Conservation (phyloP, 306 rosid genomes). For the Cucurbita maxima region DNA sequence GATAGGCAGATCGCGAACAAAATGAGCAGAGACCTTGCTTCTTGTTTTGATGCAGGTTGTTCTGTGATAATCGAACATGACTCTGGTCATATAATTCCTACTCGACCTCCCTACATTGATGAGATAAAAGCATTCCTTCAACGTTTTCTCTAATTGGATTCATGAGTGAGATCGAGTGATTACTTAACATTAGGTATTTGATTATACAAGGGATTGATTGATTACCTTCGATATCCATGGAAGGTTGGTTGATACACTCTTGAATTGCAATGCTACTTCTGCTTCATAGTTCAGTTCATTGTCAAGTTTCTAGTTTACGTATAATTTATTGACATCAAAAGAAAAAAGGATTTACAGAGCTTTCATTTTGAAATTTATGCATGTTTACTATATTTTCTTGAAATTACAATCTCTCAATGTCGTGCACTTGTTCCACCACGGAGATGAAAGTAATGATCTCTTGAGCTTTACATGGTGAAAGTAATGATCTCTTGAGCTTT, state of each 20-base stretch:
- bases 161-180: not conserved
- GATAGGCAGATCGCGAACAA: constrained; percentile 70
- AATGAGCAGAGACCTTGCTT: constrained; percentile 59
- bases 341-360: not conserved
- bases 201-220: not conserved
- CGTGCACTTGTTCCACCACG: no score
- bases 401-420: no score
- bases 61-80: constrained; percentile 53
- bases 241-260: not conserved
- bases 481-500: no score
- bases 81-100: constrained; percentile 73
- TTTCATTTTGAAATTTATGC: no score
- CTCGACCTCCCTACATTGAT: constrained; percentile 63
- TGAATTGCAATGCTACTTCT: not conserved
- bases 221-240: not conserved
- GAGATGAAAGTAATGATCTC: no score
- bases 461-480: no score
- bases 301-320: not conserved
- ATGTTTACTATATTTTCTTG: no score
- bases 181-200: not conserved
- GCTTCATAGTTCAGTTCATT: not conserved
- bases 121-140: constrained; percentile 51
- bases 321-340: not conserved
- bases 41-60: constrained; percentile 42
- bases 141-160: constrained; percentile 27